Percentiles rank a stretch among this genome's conserved stretches.
Evolutionary conservation across 1,284 basidiomycete species (phyloP).

Genomic region (Sanguinoderma infundibulare): DNA sequence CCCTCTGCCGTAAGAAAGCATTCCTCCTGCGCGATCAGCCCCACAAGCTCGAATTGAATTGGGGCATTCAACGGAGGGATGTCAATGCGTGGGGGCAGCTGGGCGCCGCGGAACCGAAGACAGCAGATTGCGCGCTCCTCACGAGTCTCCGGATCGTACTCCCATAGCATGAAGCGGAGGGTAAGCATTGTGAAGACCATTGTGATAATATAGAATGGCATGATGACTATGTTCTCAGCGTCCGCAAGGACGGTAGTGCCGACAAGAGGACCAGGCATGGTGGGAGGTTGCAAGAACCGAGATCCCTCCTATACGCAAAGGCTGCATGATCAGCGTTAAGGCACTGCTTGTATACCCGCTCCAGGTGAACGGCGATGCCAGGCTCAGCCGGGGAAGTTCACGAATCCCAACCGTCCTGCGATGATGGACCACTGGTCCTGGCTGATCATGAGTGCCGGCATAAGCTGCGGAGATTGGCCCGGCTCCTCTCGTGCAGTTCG

Average conservation of each 20-base stretch:
- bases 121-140: background rate
- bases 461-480: background rate
- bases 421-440: conserved; percentile 68
- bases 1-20: background rate
- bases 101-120: background rate
- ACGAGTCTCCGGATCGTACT: background rate
- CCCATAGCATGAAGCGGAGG: background rate
- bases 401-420: conserved; percentile 65
- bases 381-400: conserved; percentile 66
- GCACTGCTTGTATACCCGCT: conserved; percentile 63
- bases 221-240: background rate
- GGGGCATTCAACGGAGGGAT: background rate
- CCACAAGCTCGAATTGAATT: background rate
- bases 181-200: background rate
- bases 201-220: background rate
- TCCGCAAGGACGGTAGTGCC: background rate
- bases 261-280: background rate
- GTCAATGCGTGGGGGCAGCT: background rate
- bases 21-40: background rate
- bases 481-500: too few species aligned
- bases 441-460: background rate
- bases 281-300: too few species aligned
- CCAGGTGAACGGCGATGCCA: conserved; percentile 59
- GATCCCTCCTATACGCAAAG: too few species aligned
- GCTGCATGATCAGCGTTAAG: too few species aligned